Conservation (phyloP, 1,139 yeast species). For the Protomyces macrosporus region DNA sequence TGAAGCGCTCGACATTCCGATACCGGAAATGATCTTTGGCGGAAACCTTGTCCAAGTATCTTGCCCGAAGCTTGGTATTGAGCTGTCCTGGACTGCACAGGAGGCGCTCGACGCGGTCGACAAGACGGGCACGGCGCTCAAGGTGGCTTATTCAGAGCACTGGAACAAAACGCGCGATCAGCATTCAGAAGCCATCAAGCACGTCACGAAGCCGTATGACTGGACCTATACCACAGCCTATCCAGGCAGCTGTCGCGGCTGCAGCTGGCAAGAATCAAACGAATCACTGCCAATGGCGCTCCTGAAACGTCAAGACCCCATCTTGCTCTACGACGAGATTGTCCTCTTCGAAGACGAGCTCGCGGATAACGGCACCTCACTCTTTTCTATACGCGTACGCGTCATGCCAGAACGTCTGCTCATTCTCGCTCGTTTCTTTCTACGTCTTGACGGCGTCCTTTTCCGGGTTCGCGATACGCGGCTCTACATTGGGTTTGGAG, state of each 20-base stretch:
- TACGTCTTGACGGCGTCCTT: slow-evolving; percentile 84
- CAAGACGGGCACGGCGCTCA: slow-evolving; percentile 48
- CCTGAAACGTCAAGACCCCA: slow-evolving; percentile 73
- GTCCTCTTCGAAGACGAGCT: slow-evolving; percentile 87
- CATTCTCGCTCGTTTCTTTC: slow-evolving; percentile 66
- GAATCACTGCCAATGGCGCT: slow-evolving; percentile 61
- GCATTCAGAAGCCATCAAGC: slow-evolving; percentile 44
- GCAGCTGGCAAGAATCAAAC: slow-evolving; percentile 31
- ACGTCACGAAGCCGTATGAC: slow-evolving; percentile 75
- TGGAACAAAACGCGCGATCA: slow-evolving; percentile 38
- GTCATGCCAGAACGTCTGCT: slow-evolving; percentile 82
- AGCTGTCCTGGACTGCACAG: slow-evolving; percentile 63
- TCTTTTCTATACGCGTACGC: slow-evolving; percentile 69
- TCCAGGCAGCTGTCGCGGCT: slow-evolving; percentile 49
- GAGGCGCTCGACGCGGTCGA: slow-evolving; percentile 72
- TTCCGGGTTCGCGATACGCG: slow-evolving; percentile 82
- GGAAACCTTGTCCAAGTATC: slow-evolving; percentile 59
- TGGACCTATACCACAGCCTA: slow-evolving; percentile 92
- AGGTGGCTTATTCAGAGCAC: slow-evolving; percentile 78
- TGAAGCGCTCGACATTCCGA: slow-evolving; percentile 61
- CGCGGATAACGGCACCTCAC: slow-evolving; percentile 90
- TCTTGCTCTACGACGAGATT: slow-evolving; percentile 81
- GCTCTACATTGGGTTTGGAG: slow-evolving; percentile 69
- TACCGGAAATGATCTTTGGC: slow-evolving; percentile 99
- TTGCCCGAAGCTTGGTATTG: slow-evolving; percentile 43